Base-by-base conservation (phyloP, 495 filamentous ascomycete species). In the Penicillium dipodomyicola region DNA sequence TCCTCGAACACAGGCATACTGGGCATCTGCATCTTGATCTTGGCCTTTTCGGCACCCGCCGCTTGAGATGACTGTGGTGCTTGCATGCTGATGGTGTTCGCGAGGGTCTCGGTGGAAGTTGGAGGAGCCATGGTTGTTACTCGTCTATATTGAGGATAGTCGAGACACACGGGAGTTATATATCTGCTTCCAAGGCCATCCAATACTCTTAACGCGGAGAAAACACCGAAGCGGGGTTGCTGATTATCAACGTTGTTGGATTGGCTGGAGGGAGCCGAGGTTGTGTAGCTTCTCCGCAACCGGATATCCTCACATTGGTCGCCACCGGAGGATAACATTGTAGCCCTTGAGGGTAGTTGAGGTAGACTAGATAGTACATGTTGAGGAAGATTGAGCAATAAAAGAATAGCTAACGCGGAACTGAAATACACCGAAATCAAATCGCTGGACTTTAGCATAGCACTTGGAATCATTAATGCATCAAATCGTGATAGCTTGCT, bases 1-100 rank as follows among this genome's bases (percentile, higher is more conserved):
- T 87, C 80, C 5, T 78, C 71, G 60, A 87, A 89, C 40, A 72
- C 79, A 2, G 82, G 84, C 49, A 78, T 73, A 2, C 65, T 59
- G 0, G 82, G 76, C 49, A 84, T 75, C 6, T 59, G 62, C 71
- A 75, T 76, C 57, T 83, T 78, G 20, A 74, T 67, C 49, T 76
- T 76, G 43, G 76, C 63, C 20, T 67, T 63, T 43, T 67, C 53
- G 15, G 61, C 62, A 29, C 60, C 61, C 7, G 60, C 58, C 8
- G 68, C 57, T 29, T 74, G 73, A 42, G 64, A 60, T 42, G 66
- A 64, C 30, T 61, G 51, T 27, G 58, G 64, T 20, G 65, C 59
- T 39, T 62, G 64, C 43, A 59, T 54, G 12, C 57, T 61, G 33
- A 59, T 49, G 45, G 60, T 59, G 37, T 53, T 55, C 51, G 61